Conservation (phyloP, 2,329 filamentous ascomycete genomes). For the Beauveria sp. region DNA sequence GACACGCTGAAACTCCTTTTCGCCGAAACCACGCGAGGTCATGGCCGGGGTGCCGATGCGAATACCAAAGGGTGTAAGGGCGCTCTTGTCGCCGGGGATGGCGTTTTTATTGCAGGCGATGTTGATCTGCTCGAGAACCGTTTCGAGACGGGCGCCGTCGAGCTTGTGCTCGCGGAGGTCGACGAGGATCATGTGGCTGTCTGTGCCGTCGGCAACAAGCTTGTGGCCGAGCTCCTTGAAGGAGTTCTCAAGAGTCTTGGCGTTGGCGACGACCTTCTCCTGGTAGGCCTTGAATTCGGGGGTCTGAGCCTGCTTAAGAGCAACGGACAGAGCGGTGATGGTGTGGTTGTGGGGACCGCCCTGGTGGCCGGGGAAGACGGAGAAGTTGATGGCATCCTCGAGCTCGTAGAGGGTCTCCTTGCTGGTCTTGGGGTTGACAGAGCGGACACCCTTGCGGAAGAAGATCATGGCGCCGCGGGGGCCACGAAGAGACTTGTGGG, state of each 20-base stretch:
- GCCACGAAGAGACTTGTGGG: constrained; percentile 96
- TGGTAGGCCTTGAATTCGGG: constrained; percentile 94
- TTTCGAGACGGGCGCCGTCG: constrained; percentile 92
- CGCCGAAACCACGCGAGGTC: constrained; percentile 90
- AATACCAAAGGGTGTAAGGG: constrained; percentile 87
- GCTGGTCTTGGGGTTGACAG: constrained; percentile 81
- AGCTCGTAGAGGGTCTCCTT: constrained; percentile 89
- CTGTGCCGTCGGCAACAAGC: constrained; percentile 89
- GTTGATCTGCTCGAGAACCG: constrained; percentile 94
- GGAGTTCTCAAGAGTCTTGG: constrained; percentile 79
- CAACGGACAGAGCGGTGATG: constrained; percentile 92
- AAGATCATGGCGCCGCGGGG: constrained; percentile 99
- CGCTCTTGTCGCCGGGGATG: constrained; percentile 94
- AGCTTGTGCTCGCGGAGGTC: constrained; percentile 83
- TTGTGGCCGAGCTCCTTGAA: constrained; percentile 87
- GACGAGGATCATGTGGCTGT: constrained; percentile 94
- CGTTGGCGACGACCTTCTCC: constrained; percentile 84
- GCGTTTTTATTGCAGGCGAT: constrained; percentile 99
- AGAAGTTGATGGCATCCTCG: constrained; percentile 95
- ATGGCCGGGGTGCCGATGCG: constrained; percentile 96
- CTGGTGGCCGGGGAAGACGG: constrained; percentile 98
- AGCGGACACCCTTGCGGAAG: constrained; percentile 94
- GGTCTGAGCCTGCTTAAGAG: constrained; percentile 84
- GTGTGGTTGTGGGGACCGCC: constrained; percentile 99
- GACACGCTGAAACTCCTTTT: constrained; percentile 86